phyloP scores from a whole-genome alignment of 257 asterid genomes.

The Solanum chmielewskii region DNA sequence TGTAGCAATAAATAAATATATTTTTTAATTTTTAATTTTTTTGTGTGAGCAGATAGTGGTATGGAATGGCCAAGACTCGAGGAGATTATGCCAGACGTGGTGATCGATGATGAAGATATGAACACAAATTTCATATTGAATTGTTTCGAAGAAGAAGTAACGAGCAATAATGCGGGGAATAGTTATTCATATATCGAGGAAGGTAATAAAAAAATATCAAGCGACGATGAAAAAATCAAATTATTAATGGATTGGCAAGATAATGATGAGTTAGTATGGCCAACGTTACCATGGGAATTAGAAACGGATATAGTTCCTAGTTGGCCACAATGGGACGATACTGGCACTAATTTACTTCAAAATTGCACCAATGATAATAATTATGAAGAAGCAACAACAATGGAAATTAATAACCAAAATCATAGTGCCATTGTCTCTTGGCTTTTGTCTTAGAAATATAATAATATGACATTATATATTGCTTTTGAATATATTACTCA shows the following conservation, averaged over 20 bases:
- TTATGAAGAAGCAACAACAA: not conserved
- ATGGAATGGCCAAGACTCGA: conserved; percentile 3
- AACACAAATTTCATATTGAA: not conserved
- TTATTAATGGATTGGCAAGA: conserved; percentile 21
- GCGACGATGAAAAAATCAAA: not conserved
- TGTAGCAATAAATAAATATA: no score
- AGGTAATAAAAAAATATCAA: not conserved
- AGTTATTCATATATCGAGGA: not conserved
- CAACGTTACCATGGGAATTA: not conserved
- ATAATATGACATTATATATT: not conserved
- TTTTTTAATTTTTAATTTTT: not conserved
- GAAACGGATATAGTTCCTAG: not conserved
- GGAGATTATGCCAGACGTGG: conserved; percentile 3
- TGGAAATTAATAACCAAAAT: conserved; percentile 5
- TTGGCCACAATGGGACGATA: conserved; percentile 29
- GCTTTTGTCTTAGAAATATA: conserved; percentile 15
- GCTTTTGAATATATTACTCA: not conserved
- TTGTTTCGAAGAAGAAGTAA: not conserved
- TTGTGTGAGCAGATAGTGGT: not conserved
- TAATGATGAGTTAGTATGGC: not conserved
- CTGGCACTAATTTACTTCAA: not conserved
- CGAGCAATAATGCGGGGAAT: not conserved
- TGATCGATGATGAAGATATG: not conserved
- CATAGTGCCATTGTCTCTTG: conserved; percentile 37
- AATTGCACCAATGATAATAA: not conserved